These are phyloP conservation scores for Beauveria varroae DNA, from an alignment of 2,329 filamentous ascomycete species.

Conservation along the genomic window DNA sequence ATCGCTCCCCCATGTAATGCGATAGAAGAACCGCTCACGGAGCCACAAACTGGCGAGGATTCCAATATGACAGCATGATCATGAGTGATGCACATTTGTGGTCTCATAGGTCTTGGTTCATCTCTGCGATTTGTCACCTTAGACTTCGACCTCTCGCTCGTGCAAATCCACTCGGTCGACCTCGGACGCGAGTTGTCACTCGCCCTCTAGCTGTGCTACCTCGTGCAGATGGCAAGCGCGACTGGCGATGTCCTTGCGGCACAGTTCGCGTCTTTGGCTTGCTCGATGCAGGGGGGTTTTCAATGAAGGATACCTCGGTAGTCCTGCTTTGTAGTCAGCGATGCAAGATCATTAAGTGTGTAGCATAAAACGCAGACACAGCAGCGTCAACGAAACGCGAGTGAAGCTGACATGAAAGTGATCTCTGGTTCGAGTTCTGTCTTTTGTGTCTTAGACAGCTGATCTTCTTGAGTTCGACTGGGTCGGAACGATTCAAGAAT, in stretches of 20 bases:
- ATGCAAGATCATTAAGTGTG: background rate
- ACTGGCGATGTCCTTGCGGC: constrained; percentile 35
- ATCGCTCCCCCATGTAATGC: background rate
- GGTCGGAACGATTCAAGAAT: constrained; percentile 74
- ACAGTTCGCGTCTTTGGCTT: constrained; percentile 41
- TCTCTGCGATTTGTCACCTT: constrained; percentile 26
- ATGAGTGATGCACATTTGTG: background rate
- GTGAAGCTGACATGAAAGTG: constrained; percentile 66
- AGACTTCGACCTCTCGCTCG: constrained; percentile 38
- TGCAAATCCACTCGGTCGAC: constrained; percentile 38
- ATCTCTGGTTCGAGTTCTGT: constrained; percentile 55
- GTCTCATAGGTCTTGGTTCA: background rate
- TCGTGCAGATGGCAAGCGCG: constrained; percentile 40
- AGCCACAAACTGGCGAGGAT: constrained; percentile 61
- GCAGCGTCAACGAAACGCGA: background rate
- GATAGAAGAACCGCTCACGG: background rate
- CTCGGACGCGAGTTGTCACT: constrained; percentile 21
- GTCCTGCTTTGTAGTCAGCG: constrained; percentile 49
- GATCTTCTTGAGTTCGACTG: constrained; percentile 50
- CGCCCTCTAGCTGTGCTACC: constrained; percentile 28
- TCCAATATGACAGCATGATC: constrained; percentile 26
- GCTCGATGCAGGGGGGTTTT: constrained; percentile 61
- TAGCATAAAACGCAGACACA: no score
- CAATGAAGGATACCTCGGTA: constrained; percentile 84
- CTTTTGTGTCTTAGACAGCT: constrained; percentile 22